These are phyloP conservation scores for Hypholoma fasciculare DNA, from an alignment of 768 basidiomycete species.

Conservation along the genomic window DNA sequence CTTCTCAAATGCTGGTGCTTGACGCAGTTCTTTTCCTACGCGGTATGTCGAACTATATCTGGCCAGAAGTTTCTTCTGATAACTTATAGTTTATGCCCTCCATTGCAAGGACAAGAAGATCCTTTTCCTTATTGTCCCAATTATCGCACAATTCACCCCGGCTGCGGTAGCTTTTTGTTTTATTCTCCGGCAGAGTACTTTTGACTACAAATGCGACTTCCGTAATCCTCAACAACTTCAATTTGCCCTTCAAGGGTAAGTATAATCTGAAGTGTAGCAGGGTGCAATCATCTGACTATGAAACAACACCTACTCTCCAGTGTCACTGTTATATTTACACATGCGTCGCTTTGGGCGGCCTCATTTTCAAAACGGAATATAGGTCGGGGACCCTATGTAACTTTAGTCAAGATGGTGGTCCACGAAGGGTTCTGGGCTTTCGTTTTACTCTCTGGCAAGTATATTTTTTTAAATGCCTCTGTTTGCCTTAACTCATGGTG, in stretches of 20 bases:
- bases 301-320: background rate
- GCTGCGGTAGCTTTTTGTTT: background rate
- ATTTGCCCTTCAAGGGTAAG: background rate
- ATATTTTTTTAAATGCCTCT: background rate
- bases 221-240: slow-evolving; percentile 1
- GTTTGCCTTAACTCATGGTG: background rate
- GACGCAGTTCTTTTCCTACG: slow-evolving; percentile 1
- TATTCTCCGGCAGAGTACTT: background rate
- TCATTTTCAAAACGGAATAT: slow-evolving; percentile 1
- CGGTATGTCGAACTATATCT: background rate
- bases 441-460: background rate
- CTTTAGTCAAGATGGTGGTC: background rate
- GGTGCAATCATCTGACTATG: background rate
- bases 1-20: background rate
- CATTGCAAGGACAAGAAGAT: slow-evolving; percentile 2
- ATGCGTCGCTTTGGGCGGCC: slow-evolving; percentile 3
- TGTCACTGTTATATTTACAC: slow-evolving; percentile 3
- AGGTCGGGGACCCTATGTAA: background rate
- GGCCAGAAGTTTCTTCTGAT: background rate
- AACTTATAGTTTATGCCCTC: background rate
- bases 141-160: slow-evolving; percentile 1
- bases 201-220: slow-evolving; percentile 5
- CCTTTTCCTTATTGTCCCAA: background rate
- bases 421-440: slow-evolving; percentile 6
- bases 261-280: background rate